Percentiles rank a stretch among this genome's conserved stretches.
These are phyloP conservation scores for Penicillium taxi DNA, from an alignment of 495 filamentous ascomycete genomes.

Conservation along the genomic window DNA sequence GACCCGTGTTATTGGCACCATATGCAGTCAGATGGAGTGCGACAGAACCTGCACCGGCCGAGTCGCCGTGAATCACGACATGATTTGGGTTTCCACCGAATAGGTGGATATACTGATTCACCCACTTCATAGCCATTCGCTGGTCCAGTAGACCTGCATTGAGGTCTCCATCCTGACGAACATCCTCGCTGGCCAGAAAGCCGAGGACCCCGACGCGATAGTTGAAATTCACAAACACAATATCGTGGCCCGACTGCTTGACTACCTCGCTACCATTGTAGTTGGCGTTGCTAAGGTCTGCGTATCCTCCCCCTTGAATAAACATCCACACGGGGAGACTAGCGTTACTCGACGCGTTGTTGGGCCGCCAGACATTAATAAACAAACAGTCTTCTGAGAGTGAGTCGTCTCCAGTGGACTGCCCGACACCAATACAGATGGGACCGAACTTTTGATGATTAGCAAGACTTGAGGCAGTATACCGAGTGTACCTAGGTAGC, in stretches of 20 bases:
- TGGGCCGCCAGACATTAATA: slow-evolving; percentile 58
- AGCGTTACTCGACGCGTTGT: slow-evolving; percentile 40
- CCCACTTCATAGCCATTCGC: slow-evolving; percentile 54
- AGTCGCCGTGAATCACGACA: slow-evolving; percentile 60
- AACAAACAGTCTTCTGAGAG: slow-evolving; percentile 62
- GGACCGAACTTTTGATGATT: slow-evolving; percentile 31
- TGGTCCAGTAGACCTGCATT: slow-evolving; percentile 60
- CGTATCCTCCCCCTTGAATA: slow-evolving; percentile 67
- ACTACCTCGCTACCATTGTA: slow-evolving; percentile 56
- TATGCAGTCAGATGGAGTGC: slow-evolving; percentile 58
- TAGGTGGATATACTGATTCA: slow-evolving; percentile 46
- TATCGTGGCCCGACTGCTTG: slow-evolving; percentile 36
- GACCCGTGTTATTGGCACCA: slow-evolving; percentile 37
- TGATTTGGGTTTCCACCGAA: slow-evolving; percentile 65
- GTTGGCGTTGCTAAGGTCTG: slow-evolving; percentile 52
- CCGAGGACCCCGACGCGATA: slow-evolving; percentile 68
- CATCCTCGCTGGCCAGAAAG: slow-evolving; percentile 55
- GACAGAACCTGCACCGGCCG: slow-evolving; percentile 59
- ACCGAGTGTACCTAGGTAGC: background rate
- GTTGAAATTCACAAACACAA: slow-evolving; percentile 67
- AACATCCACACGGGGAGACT: slow-evolving; percentile 62
- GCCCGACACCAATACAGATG: slow-evolving; percentile 21
- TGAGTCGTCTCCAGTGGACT: slow-evolving; percentile 34
- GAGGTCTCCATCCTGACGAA: slow-evolving; percentile 46
- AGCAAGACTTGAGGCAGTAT: background rate